Conservation (phyloP, 2,329 filamentous ascomycete genomes). For the Chaetothyriales sp. region DNA sequence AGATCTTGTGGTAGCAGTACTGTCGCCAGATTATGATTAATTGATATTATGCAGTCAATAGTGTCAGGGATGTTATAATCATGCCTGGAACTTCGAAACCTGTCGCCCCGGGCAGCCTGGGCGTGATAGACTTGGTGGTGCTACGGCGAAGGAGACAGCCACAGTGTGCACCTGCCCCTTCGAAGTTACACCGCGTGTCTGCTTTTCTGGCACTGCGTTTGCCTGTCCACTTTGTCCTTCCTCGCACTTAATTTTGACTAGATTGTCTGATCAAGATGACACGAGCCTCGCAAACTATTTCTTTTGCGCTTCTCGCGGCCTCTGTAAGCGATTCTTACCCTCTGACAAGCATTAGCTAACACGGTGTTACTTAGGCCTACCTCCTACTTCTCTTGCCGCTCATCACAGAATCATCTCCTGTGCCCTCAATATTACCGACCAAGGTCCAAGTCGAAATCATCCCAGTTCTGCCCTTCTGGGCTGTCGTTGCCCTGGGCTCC, state of each 20-base stretch:
- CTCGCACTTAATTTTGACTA: not conserved
- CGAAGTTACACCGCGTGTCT: not conserved
- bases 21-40: too few species aligned
- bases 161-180: not conserved
- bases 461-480: slow-evolving; percentile 85
- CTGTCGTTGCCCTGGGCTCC: slow-evolving; percentile 75
- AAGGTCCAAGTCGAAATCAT: slow-evolving; percentile 47
- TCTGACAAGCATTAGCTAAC: not conserved
- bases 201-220: not conserved
- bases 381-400: slow-evolving; percentile 16
- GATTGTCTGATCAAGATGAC: slow-evolving; percentile 47
- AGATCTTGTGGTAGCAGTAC: too few species aligned
- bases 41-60: too few species aligned
- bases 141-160: not conserved
- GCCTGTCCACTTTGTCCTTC: too few species aligned
- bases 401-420: slow-evolving; percentile 14
- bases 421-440: slow-evolving; percentile 17
- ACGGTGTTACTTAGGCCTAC: slow-evolving; percentile 9
- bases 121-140: too few species aligned
- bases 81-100: too few species aligned
- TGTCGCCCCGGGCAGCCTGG: too few species aligned
- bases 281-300: slow-evolving; percentile 83
- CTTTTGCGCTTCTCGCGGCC: slow-evolving; percentile 33
- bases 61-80: too few species aligned
- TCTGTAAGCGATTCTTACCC: slow-evolving; percentile 5